Evolutionary conservation across 2,329 filamentous ascomycete species (phyloP), one percentile per base, ranked within the genome.

Genomic region (Colletotrichum sp.): DNA sequence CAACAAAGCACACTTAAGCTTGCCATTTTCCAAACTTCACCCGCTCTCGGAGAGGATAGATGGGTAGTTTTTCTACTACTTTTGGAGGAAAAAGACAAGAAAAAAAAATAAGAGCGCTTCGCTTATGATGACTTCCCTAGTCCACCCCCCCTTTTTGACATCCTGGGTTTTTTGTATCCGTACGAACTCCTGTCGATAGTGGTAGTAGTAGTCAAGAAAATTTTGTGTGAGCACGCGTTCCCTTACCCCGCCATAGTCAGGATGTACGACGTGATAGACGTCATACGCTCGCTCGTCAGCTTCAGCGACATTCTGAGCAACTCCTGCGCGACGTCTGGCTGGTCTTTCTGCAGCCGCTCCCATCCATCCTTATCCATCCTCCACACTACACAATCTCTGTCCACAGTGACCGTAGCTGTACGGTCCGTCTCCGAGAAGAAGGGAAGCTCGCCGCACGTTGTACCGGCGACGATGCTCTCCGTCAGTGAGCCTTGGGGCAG

Each of bases 391-490:
- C 93, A 95, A 79, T 96, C 93, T 70, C 93, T 90, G 83, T 99
- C 96, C 3, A 95, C 95, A 59, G 93, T 89, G 13, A 98, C 96
- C 0, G 95, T 98, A 3, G 96, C 96, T 6, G 96, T 99, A 21
- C 97, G 91, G 68, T 92, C 89, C 2, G 96, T 99, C 81, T 98
- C 95, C 4, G 94, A 95, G 86, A 99, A 99, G 87, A 99, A 99
- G 0, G 97, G 97, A 69, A 99, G 85, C 86, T 99, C 97, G 44
- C 97, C 97, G 80, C 96, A 99, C 0, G 97, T 98, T 2, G 97
- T 97, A 18, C 97, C 97, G 0, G 96, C 95, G 2, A 98, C 94
- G 71, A 99, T 98, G 81, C 95, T 95, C 84, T 99, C 97, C 77
- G 94, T 95, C 79, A 98, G 94, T 80, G 90, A 91, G 1, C 97